These are phyloP conservation scores for Pyronema omphalodes DNA, from an alignment of 495 filamentous ascomycete genomes.

Conservation along the genomic window DNA sequence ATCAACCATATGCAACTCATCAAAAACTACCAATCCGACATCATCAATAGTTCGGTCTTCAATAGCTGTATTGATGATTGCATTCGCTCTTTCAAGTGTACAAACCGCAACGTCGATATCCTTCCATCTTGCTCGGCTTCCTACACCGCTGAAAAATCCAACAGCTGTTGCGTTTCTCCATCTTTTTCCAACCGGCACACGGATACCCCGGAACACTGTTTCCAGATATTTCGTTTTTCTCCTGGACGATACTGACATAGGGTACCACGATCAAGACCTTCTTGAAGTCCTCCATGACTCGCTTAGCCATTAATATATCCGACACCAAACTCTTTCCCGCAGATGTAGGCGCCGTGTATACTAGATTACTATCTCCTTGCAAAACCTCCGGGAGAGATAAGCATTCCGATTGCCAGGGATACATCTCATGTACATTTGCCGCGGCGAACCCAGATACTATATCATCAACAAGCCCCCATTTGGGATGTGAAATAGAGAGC, in stretches of 20 bases:
- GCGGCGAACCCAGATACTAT: conserved; percentile 47
- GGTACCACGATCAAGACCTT: conserved; percentile 68
- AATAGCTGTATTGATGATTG: conserved; percentile 57
- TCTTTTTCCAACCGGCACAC: conserved; percentile 29
- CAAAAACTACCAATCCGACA: conserved; percentile 51
- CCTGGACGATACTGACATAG: conserved; percentile 67
- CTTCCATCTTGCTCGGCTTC: conserved; percentile 43
- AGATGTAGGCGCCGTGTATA: conserved; percentile 73
- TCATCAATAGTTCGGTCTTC: conserved; percentile 49
- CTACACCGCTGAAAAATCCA: conserved; percentile 60
- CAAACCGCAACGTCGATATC: conserved; percentile 68
- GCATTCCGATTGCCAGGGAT: conserved; percentile 72
- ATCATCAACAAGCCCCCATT: conserved; percentile 42
- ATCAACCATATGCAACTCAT: conserved; percentile 69
- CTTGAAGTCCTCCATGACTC: conserved; percentile 43
- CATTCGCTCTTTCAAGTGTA: conserved; percentile 76
- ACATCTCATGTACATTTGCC: conserved; percentile 49
- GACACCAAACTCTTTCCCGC: conserved; percentile 53
- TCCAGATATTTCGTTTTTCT: conserved; percentile 62
- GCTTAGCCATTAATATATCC: conserved; percentile 49
- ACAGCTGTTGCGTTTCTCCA: conserved; percentile 41
- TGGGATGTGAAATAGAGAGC: conserved; percentile 30
- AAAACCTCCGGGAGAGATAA: conserved; percentile 49
- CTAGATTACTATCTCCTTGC: conserved; percentile 45
- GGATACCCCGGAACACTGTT: conserved; percentile 45